phyloP scores from a whole-genome alignment of 805 yeast genomes.

The Schizosaccharomyces cryophilus region DNA sequence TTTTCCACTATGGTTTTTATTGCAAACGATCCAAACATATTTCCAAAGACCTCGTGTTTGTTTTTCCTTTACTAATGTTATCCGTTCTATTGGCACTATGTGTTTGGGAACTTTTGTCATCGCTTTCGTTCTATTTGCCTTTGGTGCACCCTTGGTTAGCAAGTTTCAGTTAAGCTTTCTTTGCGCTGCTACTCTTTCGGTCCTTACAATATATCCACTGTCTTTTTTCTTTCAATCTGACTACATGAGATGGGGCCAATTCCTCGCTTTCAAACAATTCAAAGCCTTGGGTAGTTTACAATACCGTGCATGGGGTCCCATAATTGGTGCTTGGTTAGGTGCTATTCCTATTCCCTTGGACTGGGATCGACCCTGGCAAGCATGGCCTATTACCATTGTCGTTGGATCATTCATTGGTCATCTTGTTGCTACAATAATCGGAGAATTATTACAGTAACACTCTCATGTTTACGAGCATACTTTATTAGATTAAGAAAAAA shows the following conservation, averaged over 20 bases:
- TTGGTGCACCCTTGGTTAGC: constrained; percentile 59
- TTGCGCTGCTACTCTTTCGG: constrained; percentile 35
- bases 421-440: constrained; percentile 29
- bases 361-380: constrained; percentile 96
- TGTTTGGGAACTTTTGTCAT: constrained; percentile 10
- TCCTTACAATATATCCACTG: constrained; percentile 39
- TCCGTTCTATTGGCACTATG: not conserved
- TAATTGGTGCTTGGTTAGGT: constrained; percentile 72
- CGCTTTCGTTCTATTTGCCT: constrained; percentile 24
- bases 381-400: constrained; percentile 76
- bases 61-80: not conserved
- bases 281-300: constrained; percentile 15
- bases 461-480: not conserved
- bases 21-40: not conserved
- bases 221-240: constrained; percentile 30
- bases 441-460: constrained; percentile 4
- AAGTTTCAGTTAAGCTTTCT: constrained; percentile 30
- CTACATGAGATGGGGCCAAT: constrained; percentile 21
- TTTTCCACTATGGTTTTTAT: not conserved
- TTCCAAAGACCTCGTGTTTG: not conserved
- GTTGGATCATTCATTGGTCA: constrained; percentile 61
- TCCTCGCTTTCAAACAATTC: constrained; percentile 12
- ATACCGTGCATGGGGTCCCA: constrained; percentile 19
- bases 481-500: no score
- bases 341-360: constrained; percentile 85